A percentile compares a stretch with the other conserved stretches of the same genome.
These are phyloP conservation scores for Colletotrichum navitas DNA, from an alignment of 2,329 filamentous ascomycete species.

Conservation along the genomic window DNA sequence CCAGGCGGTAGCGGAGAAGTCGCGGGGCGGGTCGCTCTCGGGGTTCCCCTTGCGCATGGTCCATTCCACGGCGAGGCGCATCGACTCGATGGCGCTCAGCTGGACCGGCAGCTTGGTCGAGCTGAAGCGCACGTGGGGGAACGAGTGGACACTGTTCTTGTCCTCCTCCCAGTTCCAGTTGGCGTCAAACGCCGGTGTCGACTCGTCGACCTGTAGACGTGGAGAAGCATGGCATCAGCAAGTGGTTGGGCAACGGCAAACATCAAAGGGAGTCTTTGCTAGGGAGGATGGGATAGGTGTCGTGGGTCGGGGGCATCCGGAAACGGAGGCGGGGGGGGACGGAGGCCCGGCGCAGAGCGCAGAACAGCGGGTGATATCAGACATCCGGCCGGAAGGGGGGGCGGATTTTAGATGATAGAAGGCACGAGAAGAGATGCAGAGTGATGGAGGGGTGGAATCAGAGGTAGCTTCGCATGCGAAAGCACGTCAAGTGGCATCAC, in stretches of 20 bases:
- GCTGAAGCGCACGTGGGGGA: slow-evolving; percentile 51
- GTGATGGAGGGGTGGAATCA: neutral
- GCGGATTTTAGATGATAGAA: neutral
- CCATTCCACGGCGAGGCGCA: slow-evolving; percentile 48
- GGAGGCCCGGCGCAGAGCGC: neutral
- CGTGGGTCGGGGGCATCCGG: neutral
- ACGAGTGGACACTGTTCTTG: slow-evolving; percentile 49
- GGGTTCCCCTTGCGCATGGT: slow-evolving; percentile 47
- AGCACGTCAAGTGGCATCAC: slow-evolving; percentile 36
- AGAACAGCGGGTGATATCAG: neutral
- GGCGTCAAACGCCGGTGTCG: slow-evolving; percentile 49
- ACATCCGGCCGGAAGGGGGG: neutral
- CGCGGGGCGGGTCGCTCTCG: slow-evolving; percentile 42
- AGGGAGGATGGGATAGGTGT: neutral
- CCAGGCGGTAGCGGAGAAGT: slow-evolving; percentile 41
- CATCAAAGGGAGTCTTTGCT: no score
- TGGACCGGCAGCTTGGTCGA: slow-evolving; percentile 46
- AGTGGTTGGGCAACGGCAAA: neutral
- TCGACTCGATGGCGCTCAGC: slow-evolving; percentile 48
- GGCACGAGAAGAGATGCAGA: neutral
- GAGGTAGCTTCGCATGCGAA: neutral
- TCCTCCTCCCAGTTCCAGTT: slow-evolving; percentile 50
- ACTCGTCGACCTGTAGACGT: slow-evolving; percentile 44
- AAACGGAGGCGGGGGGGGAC: neutral
- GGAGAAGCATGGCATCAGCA: neutral